Evolutionary conservation across 2,329 filamentous ascomycete genomes (phyloP).

Genomic region (Westerdykella aurantiaca): DNA sequence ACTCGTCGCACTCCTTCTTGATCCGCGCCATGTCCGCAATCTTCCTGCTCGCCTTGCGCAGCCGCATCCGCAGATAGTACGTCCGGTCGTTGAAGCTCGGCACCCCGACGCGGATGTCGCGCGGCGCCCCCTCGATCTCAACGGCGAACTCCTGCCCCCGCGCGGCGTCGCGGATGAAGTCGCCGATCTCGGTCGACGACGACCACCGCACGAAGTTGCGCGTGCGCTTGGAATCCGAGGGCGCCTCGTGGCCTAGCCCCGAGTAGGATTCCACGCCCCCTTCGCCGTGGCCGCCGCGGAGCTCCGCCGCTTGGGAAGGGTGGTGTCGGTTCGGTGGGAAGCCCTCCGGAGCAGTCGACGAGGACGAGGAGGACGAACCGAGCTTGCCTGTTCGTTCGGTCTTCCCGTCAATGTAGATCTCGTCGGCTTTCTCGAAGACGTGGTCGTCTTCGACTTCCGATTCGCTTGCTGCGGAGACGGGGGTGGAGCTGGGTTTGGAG

Average conservation of each 20-base stretch:
- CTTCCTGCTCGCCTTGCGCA: conserved; percentile 64
- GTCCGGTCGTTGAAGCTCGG: conserved; percentile 89
- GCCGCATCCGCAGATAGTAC: conserved; percentile 71
- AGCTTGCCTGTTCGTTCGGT: conserved; percentile 42
- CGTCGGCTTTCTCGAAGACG: conserved; percentile 42
- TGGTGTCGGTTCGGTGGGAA: conserved; percentile 18
- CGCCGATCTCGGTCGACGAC: conserved; percentile 80
- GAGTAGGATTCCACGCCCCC: conserved; percentile 65
- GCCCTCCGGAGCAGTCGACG: no score
- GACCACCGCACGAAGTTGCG: conserved; percentile 81
- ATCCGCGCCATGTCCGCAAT: conserved; percentile 66
- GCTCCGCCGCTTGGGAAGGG: conserved; percentile 25
- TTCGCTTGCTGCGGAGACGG: conserved; percentile 24
- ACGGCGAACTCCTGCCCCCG: conserved; percentile 79
- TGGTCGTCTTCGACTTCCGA: conserved; percentile 32
- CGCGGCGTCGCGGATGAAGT: conserved; percentile 88
- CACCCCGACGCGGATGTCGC: conserved; percentile 70
- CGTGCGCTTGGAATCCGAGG: conserved; percentile 36
- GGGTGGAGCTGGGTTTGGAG: conserved; percentile 20
- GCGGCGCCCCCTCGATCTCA: conserved; percentile 64
- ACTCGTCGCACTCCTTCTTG: conserved; percentile 73
- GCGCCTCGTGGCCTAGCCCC: conserved; percentile 59
- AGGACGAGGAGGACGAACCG: neutral
- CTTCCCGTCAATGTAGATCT: conserved; percentile 48
- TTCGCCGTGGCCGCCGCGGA: conserved; percentile 48